phyloP scores from a whole-genome alignment of 164 flowering plant species.

The Paratinospora sagittata region DNA sequence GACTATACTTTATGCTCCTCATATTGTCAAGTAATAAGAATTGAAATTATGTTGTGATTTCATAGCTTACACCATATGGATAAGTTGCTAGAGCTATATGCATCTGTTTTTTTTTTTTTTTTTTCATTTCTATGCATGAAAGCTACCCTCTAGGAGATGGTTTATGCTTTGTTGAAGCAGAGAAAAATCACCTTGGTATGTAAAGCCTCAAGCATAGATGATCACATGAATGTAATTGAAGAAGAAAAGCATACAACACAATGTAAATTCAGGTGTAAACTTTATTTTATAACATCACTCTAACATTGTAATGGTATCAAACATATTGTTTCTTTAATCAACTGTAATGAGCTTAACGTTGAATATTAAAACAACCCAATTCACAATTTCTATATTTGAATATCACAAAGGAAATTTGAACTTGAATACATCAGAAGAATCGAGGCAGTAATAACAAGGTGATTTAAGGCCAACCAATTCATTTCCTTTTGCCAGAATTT shows the following conservation, averaged over 20 bases:
- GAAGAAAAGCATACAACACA: no score
- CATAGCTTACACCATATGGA: no score
- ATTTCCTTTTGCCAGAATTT: not conserved
- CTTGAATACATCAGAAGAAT: not conserved
- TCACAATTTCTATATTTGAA: not conserved
- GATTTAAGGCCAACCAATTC: not conserved
- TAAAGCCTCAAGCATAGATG: no score
- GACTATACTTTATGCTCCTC: no score
- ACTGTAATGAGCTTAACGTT: not conserved
- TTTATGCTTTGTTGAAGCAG: not conserved
- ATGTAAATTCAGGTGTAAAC: not conserved
- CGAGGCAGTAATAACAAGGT: not conserved
- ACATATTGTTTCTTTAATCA: not conserved
- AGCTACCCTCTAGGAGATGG: no score
- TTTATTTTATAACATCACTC: not conserved
- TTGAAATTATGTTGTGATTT: no score
- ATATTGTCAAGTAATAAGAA: no score
- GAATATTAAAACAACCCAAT: not conserved
- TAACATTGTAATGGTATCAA: not conserved
- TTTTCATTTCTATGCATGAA: no score
- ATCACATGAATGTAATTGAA: no score
- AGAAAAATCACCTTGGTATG: no score
- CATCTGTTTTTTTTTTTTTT: no score
- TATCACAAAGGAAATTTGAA: not conserved
- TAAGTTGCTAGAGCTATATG: no score